phyloP scores from a whole-genome alignment of 2,329 filamentous ascomycete species.

The Calonectria crousiana region DNA sequence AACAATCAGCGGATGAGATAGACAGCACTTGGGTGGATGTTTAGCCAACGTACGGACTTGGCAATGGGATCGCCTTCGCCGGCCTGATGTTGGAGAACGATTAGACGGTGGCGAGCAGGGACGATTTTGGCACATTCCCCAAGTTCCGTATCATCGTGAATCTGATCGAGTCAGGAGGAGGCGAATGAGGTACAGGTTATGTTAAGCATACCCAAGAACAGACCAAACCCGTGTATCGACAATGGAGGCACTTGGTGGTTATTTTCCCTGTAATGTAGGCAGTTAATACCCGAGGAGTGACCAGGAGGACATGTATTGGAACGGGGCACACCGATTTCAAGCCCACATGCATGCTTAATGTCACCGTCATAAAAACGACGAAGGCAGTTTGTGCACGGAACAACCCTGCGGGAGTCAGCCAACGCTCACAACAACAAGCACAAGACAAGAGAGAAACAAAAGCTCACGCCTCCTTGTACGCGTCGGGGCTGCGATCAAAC shows the following conservation, averaged over 20 bases:
- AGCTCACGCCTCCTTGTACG: neutral
- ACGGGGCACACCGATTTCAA: neutral
- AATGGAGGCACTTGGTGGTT: neutral
- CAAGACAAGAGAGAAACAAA: neutral
- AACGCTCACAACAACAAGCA: too few species aligned
- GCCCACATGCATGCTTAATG: neutral
- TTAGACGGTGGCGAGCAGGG: neutral
- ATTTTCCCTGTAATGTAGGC: neutral
- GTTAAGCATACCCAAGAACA: neutral
- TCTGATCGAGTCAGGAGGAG: neutral
- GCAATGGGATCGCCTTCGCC: neutral
- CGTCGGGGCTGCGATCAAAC: neutral
- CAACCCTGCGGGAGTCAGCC: neutral
- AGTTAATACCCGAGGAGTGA: neutral
- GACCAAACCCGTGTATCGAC: neutral
- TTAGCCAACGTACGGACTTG: neutral
- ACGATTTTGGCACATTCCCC: neutral
- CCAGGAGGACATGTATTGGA: too few species aligned
- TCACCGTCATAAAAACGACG: neutral
- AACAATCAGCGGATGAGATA: neutral
- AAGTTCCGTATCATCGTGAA: neutral
- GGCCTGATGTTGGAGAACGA: neutral
- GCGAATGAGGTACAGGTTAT: neutral
- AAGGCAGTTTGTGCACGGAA: neutral
- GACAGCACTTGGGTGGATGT: neutral